phyloP scores from a whole-genome alignment of 169 alveolate species.

The Amoebophrya sp. region DNA sequence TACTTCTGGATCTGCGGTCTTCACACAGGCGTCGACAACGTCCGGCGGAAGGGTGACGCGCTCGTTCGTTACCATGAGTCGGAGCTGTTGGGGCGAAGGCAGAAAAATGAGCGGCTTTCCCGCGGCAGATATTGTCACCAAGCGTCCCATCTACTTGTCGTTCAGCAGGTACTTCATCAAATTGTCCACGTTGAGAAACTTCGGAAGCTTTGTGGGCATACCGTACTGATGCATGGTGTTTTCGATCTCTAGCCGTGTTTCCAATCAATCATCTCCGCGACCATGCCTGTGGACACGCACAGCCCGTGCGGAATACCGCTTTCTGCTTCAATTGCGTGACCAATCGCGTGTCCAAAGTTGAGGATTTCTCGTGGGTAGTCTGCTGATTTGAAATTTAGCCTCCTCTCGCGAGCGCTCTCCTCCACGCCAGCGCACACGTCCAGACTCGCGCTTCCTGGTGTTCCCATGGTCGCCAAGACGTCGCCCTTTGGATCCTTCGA shows the following conservation, averaged over 20 bases:
- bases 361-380: slow-evolving; percentile 48
- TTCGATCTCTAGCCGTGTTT: not conserved
- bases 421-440: not conserved
- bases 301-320: not conserved
- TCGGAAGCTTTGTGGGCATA: not conserved
- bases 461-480: not conserved
- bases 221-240: not conserved
- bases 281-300: not conserved
- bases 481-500: not conserved
- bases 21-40: not conserved
- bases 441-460: not conserved
- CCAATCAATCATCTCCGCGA: not conserved
- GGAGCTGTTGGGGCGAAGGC: not conserved
- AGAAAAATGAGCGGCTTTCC: not conserved
- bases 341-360: slow-evolving; percentile 58
- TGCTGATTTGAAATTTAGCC: too few relatives aligned
- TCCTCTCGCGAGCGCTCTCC: not conserved
- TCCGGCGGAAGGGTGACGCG: not conserved
- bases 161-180: not conserved
- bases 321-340: slow-evolving; percentile 55
- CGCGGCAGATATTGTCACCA: not conserved
- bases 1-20: not conserved
- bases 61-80: not conserved
- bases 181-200: not conserved
- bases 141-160: not conserved